A percentile compares a stretch with the other conserved stretches of the same genome.
Evolutionary conservation across 345 rosid species (phyloP).

Genomic region (Kernera saxatilis): DNA sequence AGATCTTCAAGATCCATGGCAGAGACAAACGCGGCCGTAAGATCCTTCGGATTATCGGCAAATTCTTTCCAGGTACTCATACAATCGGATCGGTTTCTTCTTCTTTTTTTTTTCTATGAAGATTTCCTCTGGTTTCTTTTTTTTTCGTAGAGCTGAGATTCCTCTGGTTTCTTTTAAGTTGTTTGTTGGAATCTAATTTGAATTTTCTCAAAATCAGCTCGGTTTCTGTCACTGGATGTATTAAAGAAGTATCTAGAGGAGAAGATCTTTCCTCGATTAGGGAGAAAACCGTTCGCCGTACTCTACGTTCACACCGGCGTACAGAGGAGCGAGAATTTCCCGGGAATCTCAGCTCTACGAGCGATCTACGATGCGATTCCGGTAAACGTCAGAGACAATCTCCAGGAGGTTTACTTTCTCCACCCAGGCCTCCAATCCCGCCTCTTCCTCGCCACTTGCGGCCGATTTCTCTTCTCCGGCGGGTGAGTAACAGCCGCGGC

Average conservation of each 20-base stretch:
- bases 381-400: conserved; percentile 45
- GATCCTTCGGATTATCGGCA: conserved; percentile 56
- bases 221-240: conserved; percentile 41
- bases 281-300: conserved; percentile 49
- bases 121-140: no score
- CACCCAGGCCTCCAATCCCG: conserved; percentile 71
- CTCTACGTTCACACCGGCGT: conserved; percentile 68
- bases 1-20: conserved; percentile 68
- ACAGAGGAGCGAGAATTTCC: conserved; percentile 62
- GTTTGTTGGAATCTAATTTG: not conserved
- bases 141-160: no score
- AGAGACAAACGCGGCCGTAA: conserved; percentile 64
- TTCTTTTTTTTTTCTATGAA: no score
- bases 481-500: conserved; percentile 35
- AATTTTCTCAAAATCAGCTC: conserved; percentile 32
- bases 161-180: not conserved
- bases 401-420: conserved; percentile 59
- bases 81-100: not conserved
- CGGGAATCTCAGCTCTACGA: conserved; percentile 60
- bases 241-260: conserved; percentile 51
- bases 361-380: conserved; percentile 70
- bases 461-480: conserved; percentile 62
- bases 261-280: conserved; percentile 48
- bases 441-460: conserved; percentile 72
- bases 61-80: conserved; percentile 51